Evolutionary conservation across 495 filamentous ascomycete genomes (phyloP).

Genomic region (Aspergillus incahuasiensis): DNA sequence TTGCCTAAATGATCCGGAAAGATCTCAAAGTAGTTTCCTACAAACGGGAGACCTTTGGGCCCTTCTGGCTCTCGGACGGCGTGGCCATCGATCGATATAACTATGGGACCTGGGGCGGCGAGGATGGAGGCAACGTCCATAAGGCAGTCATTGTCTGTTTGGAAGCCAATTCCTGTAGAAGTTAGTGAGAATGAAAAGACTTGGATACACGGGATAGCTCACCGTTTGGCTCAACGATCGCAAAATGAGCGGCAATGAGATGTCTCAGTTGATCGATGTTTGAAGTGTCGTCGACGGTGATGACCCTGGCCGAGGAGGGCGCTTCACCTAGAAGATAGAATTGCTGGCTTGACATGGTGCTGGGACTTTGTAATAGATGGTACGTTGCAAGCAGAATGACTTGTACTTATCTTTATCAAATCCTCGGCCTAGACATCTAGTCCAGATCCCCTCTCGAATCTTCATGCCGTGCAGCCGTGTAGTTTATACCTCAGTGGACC

Average conservation of each 20-base stretch:
- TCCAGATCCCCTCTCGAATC: neutral
- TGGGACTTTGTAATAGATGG: neutral
- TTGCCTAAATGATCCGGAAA: slow-evolving; percentile 58
- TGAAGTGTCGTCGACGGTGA: slow-evolving; percentile 33
- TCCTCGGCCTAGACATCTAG: neutral
- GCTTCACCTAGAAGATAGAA: slow-evolving; percentile 45
- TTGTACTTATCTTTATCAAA: neutral
- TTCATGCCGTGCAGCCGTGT: neutral
- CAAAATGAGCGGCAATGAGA: slow-evolving; percentile 38
- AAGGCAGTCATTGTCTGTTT: slow-evolving; percentile 23
- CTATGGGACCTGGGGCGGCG: slow-evolving; percentile 26
- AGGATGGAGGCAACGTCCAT: slow-evolving; percentile 26
- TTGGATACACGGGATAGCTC: neutral
- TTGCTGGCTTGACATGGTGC: slow-evolving; percentile 30
- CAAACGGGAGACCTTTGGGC: slow-evolving; percentile 42
- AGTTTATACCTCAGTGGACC: neutral
- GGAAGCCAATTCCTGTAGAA: slow-evolving; percentile 36
- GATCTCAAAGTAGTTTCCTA: slow-evolving; percentile 52
- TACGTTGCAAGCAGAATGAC: neutral
- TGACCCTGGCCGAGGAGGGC: slow-evolving; percentile 28
- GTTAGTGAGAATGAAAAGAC: neutral
- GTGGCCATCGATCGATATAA: slow-evolving; percentile 42
- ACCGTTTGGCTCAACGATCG: slow-evolving; percentile 34
- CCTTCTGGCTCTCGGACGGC: slow-evolving; percentile 39
- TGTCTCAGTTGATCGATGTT: slow-evolving; percentile 33